These are phyloP conservation scores for Pelargonium citronellum DNA, from an alignment of 441 rosid species.

Conservation along the genomic window DNA sequence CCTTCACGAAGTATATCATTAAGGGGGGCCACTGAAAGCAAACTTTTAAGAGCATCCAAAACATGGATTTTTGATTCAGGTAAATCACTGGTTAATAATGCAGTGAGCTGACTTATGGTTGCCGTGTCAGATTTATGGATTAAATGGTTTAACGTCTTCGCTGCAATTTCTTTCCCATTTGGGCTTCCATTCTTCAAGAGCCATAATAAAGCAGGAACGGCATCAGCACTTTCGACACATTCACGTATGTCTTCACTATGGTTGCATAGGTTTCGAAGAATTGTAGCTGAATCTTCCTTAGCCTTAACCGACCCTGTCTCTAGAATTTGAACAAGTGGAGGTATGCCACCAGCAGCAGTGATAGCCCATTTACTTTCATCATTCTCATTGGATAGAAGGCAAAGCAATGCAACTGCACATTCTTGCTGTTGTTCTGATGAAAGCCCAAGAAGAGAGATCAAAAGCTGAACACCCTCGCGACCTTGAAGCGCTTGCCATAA, in stretches of 20 bases:
- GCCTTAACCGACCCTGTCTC: conserved; percentile 98
- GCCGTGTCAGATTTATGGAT: conserved; percentile 97
- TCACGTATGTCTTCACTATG: conserved; percentile 99
- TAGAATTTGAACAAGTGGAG: conserved; percentile 97
- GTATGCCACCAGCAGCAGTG: conserved; percentile 99
- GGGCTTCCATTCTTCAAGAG: conserved; percentile 93
- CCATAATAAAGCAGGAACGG: conserved; percentile 99
- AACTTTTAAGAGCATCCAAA: conserved; percentile 88
- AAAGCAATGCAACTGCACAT: conserved; percentile 97
- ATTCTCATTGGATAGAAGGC: conserved; percentile 86
- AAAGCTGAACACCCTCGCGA: conserved; percentile 93
- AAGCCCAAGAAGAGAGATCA: conserved; percentile 98
- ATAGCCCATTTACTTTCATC: conserved; percentile 99
- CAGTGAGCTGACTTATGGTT: conserved; percentile 96
- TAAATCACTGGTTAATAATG: conserved; percentile 84
- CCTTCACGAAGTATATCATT: conserved; percentile 84
- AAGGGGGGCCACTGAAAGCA: conserved; percentile 87
- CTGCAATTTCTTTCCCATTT: conserved; percentile 97
- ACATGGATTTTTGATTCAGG: conserved; percentile 95
- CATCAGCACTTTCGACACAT: conserved; percentile 99
- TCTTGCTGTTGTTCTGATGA: conserved; percentile 99
- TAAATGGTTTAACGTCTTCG: conserved; percentile 92
- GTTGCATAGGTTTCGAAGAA: conserved; percentile 93
- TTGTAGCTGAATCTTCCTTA: conserved; percentile 96
- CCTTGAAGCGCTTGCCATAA: conserved; percentile 98